These are phyloP conservation scores for Didymella segeticola DNA, from an alignment of 2,329 filamentous ascomycete genomes.

Conservation along the genomic window DNA sequence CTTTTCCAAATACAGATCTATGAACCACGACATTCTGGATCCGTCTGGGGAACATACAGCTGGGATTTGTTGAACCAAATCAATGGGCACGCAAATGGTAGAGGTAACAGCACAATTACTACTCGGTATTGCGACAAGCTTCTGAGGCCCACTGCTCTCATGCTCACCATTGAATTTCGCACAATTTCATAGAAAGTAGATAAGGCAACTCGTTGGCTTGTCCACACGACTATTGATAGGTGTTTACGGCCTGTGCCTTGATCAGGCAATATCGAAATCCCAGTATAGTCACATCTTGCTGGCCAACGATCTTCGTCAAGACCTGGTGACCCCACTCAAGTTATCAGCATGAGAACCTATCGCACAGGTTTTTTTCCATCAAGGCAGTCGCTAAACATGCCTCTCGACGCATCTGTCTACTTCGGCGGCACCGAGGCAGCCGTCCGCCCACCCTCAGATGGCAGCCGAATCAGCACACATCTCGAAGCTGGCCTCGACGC, in stretches of 20 bases:
- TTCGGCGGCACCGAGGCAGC: background rate
- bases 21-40: too few species aligned
- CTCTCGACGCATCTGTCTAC: slow-evolving; percentile 1
- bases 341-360: background rate
- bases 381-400: background rate
- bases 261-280: background rate
- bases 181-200: too few species aligned
- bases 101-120: too few species aligned
- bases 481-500: background rate
- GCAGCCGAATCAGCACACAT: background rate
- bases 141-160: too few species aligned
- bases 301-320: background rate
- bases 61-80: too few species aligned
- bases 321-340: background rate
- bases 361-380: slow-evolving; percentile 1
- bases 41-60: too few species aligned
- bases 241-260: background rate
- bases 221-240: background rate
- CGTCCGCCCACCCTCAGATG: background rate
- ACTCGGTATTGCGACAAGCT: too few species aligned
- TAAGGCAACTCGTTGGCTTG: background rate
- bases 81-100: too few species aligned
- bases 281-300: background rate
- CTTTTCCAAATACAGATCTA: too few species aligned
- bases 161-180: too few species aligned